phyloP scores from a whole-genome alignment of 495 filamentous ascomycete genomes.

The Penicillium malachiteum region DNA sequence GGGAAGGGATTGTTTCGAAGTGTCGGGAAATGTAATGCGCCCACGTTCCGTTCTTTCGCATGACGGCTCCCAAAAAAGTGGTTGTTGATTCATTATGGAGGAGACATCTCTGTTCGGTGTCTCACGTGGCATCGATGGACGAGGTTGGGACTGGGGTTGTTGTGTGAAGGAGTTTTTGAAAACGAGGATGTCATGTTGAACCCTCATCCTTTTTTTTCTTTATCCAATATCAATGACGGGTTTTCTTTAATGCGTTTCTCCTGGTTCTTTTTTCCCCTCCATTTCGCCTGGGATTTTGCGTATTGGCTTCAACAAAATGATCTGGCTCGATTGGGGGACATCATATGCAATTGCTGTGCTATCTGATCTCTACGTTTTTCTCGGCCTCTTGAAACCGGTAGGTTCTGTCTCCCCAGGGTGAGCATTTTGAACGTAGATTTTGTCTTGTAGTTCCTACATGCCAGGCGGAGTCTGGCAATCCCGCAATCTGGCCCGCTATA shows the following conservation, averaged over 20 bases:
- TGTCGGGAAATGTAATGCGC: conserved; percentile 15
- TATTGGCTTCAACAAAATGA: not conserved
- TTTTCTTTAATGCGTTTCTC: conserved; percentile 23
- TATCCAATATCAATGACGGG: conserved; percentile 42
- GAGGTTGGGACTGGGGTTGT: conserved; percentile 29
- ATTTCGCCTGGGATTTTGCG: not conserved
- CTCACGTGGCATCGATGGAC: conserved; percentile 20
- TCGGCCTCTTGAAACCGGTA: too few relatives aligned
- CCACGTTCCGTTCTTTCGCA: conserved; percentile 19
- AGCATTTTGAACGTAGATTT: too few relatives aligned
- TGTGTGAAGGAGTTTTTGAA: conserved; percentile 28
- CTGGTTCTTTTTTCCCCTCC: conserved; percentile 1
- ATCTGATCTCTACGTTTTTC: too few relatives aligned
- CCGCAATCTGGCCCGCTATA: too few relatives aligned
- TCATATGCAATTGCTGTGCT: not conserved
- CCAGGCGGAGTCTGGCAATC: too few relatives aligned
- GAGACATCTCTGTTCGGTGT: conserved; percentile 19
- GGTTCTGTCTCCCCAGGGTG: too few relatives aligned
- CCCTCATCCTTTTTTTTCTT: conserved; percentile 30
- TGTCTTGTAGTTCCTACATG: too few relatives aligned
- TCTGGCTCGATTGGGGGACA: not conserved
- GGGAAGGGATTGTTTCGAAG: conserved; percentile 22
- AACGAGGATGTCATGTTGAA: conserved; percentile 30
- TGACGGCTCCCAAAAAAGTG: conserved; percentile 26
- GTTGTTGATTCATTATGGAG: conserved; percentile 20